These are phyloP conservation scores for Breviolum minutum DNA, from an alignment of 73 alveolate genomes.

Conservation along the genomic window DNA sequence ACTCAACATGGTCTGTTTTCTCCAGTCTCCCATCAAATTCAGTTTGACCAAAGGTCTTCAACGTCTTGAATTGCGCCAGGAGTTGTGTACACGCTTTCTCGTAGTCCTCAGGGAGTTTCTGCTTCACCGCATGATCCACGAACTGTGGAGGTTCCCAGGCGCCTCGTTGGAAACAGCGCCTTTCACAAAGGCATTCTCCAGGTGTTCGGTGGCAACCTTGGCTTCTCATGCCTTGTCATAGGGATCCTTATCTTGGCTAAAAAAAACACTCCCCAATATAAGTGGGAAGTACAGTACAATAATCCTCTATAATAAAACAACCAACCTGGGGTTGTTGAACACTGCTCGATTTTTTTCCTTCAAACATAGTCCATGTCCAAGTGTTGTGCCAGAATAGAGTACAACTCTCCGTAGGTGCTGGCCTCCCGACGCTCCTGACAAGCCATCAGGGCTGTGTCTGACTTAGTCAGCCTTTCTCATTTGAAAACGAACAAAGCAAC, in stretches of 20 bases:
- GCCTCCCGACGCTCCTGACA: conserved; percentile 74
- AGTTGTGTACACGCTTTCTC: conserved; percentile 54
- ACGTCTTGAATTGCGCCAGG: conserved; percentile 79
- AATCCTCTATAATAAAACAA: neutral
- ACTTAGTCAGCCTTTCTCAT: no score
- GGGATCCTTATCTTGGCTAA: no score
- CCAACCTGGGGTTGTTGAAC: neutral
- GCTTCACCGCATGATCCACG: neutral
- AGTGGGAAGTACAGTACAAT: neutral
- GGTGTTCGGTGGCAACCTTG: conserved; percentile 76
- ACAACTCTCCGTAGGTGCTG: conserved; percentile 42
- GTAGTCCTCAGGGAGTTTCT: neutral
- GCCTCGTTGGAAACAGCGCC: conserved; percentile 60
- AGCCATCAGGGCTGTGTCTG: neutral
- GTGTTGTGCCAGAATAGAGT: conserved; percentile 22
- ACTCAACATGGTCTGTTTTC: no score
- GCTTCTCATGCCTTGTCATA: no score
- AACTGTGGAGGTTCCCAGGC: neutral
- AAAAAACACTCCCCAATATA: neutral
- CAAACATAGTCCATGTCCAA: neutral
- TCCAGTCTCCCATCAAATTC: neutral
- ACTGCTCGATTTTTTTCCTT: neutral
- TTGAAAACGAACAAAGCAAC: no score
- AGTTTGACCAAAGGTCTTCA: conserved; percentile 10
- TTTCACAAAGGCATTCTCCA: conserved; percentile 49